Evolutionary conservation across 495 filamentous ascomycete species (phyloP), one percentile per base, ranked within the genome.

Genomic region (Coniosporium apollinis): DNA sequence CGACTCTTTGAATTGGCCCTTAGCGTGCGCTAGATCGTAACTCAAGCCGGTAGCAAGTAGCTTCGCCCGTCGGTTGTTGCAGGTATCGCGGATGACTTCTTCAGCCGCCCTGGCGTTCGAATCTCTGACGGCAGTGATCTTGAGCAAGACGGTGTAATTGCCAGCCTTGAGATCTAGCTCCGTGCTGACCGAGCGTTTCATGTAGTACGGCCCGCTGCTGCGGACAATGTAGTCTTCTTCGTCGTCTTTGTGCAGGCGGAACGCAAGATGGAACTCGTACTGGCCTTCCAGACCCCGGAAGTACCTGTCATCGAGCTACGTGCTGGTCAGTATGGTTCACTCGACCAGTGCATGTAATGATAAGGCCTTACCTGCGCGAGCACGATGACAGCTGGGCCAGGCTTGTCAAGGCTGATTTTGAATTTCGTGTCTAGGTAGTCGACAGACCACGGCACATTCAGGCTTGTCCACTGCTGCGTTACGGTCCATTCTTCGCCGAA

Each of bases 381-480:
- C 6, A 82, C 76, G 24, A 94, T 68, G 19, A 94, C 81, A 1
- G 82, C 69, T 0, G 76, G 74, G 0, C 79, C 71, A 1, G 62
- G 55, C 42, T 77, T 70, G 7, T 62, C 64, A 1, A 94, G 61
- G 3, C 66, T 70, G 34, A 93, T 66, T 35, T 66, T 57, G 51
- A 91, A 94, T 39, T 82, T 82, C 15, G 81, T 87, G 44, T 76
- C 69, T 42, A 85, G 75, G 47, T 91, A 94, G 39, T 86, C 81
- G 2, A 74, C 66, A 14, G 72, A 76, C 83, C 84, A 94, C 1
- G 87, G 81, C 4, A 93, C 78, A 25, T 74, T 71, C 16, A 94
- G 56, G 0, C 70, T 80, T 0, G 84, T 82, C 87, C 87, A 94
- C 35, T 79, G 72, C 37, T 81, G 78, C 0, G 79, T 72, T 21